Evolutionary conservation across 202 grass and related monocot species (phyloP).

Genomic region (Panicum virgatum): DNA sequence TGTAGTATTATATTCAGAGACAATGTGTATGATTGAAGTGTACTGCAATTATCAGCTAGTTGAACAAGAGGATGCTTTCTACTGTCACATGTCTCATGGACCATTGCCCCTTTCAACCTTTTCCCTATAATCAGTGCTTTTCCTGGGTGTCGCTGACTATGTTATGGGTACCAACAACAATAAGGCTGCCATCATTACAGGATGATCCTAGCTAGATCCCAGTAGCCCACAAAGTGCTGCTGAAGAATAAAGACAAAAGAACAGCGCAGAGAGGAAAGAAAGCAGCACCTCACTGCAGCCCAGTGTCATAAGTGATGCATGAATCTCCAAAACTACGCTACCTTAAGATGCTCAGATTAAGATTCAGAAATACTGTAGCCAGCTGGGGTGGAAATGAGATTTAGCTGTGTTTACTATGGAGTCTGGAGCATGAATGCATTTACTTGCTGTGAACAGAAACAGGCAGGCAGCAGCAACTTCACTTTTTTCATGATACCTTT

Average conservation of each 20-base stretch:
- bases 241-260: neutral
- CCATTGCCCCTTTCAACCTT: neutral
- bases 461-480: neutral
- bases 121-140: neutral
- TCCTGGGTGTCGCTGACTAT: neutral
- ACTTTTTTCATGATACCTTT: slow-evolving; percentile 31
- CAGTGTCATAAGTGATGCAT: neutral
- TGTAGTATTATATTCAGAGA: neutral
- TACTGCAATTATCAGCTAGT: neutral
- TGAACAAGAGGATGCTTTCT: neutral
- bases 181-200: neutral
- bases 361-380: neutral
- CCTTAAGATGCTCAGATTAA: neutral
- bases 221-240: slow-evolving; percentile 8
- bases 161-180: neutral
- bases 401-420: neutral
- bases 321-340: neutral
- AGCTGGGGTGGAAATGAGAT: neutral
- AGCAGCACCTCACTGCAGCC: neutral
- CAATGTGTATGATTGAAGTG: neutral
- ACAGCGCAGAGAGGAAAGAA: neutral
- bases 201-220: slow-evolving; percentile 8
- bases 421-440: neutral
- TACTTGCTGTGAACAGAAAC: neutral
- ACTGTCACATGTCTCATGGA: neutral